Conservation (phyloP, 2,329 filamentous ascomycete genomes). For the Monosporascus sp. region DNA sequence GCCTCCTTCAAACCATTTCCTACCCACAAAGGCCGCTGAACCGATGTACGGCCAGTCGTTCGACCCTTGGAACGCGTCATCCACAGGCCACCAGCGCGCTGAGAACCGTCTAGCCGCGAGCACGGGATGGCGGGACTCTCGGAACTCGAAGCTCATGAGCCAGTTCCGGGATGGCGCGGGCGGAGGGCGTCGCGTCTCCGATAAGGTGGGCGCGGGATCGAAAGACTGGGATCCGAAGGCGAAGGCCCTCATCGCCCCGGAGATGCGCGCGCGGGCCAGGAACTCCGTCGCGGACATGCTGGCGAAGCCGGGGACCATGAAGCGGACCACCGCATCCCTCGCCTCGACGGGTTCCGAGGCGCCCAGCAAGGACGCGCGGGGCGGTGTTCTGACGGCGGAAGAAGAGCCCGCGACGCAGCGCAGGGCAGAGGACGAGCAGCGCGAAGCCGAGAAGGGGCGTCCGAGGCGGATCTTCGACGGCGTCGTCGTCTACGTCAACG, state of each 20-base stretch:
- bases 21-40: constrained; percentile 29
- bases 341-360: not conserved
- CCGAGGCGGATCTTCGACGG: constrained; percentile 57
- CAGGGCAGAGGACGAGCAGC: constrained; percentile 27
- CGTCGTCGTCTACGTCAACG: constrained; percentile 79
- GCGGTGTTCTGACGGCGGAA: constrained; percentile 11
- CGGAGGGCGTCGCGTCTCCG: constrained; percentile 55
- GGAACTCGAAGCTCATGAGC: constrained; percentile 60
- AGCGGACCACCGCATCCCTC: constrained; percentile 11
- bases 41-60: constrained; percentile 43
- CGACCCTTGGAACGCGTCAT: constrained; percentile 68
- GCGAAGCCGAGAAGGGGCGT: constrained; percentile 41
- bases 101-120: constrained; percentile 56
- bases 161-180: constrained; percentile 59
- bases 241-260: constrained; percentile 38
- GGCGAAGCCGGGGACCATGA: constrained; percentile 39
- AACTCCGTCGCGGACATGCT: constrained; percentile 52
- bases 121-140: constrained; percentile 66
- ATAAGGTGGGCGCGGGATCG: constrained; percentile 61
- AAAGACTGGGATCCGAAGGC: constrained; percentile 44
- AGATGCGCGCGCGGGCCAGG: constrained; percentile 31
- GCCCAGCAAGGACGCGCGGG: not conserved
- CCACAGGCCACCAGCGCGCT: constrained; percentile 73
- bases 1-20: constrained; percentile 12
- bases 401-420: constrained; percentile 20